A percentile compares a stretch with the other conserved stretches of the same genome.
phyloP scores from a whole-genome alignment of 2,329 filamentous ascomycete species.

The Karstenula rhodostoma region DNA sequence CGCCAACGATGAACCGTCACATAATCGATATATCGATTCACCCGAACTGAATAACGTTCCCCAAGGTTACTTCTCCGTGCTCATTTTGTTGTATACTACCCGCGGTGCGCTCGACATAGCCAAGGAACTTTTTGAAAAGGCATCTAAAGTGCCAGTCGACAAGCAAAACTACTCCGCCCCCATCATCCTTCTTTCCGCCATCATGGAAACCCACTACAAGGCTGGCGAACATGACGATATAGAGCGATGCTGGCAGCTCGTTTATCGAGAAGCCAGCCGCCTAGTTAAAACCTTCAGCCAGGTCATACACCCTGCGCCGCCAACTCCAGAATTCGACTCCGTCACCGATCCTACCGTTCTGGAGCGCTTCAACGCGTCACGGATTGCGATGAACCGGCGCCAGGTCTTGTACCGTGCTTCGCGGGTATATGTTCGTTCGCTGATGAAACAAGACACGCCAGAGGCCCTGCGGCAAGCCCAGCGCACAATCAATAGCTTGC shows the following conservation, averaged over 20 bases:
- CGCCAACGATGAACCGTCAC: constrained; percentile 37
- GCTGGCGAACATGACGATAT: constrained; percentile 68
- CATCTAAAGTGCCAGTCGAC: constrained; percentile 16
- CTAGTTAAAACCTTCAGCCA: constrained; percentile 44
- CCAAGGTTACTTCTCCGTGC: constrained; percentile 61
- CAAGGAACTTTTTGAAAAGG: constrained; percentile 37
- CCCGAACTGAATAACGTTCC: constrained; percentile 54
- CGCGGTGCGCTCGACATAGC: constrained; percentile 55
- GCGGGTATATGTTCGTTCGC: constrained; percentile 61
- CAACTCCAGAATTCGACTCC: constrained; percentile 23
- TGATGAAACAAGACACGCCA: constrained; percentile 61
- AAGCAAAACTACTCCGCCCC: constrained; percentile 30
- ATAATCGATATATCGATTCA: constrained; percentile 30
- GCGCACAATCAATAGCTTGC: constrained; percentile 61
- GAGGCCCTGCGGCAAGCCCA: constrained; percentile 40
- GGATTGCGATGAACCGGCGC: constrained; percentile 49
- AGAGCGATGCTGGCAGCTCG: constrained; percentile 70
- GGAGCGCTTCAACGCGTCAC: constrained; percentile 28
- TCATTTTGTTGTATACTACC: constrained; percentile 64
- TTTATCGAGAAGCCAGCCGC: constrained; percentile 62
- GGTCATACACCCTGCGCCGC: constrained; percentile 44
- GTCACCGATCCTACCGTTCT: constrained; percentile 32
- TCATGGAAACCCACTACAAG: constrained; percentile 73
- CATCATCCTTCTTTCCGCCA: constrained; percentile 55
- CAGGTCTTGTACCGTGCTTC: constrained; percentile 60